Evolutionary conservation across 208 protist genomes (phyloP), one percentile per base, ranked within the genome.

Genomic region (Zelonia costaricensis): DNA sequence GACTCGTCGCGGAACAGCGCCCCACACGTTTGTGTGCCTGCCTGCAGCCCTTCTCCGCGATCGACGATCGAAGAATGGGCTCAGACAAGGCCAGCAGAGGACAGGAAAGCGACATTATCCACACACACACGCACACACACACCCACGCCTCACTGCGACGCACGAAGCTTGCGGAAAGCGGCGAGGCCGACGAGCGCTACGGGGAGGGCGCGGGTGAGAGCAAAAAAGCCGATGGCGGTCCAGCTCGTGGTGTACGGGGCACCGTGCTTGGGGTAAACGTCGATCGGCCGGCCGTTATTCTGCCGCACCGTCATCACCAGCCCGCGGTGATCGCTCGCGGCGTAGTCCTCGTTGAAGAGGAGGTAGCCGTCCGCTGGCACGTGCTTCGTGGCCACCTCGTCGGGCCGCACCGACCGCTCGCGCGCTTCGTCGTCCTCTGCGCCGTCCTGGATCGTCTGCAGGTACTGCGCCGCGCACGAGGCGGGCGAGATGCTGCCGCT

Each of bases 331-430:
- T 92, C 84, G 27, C 75, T 89, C 4, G 60, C 75, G 10, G 48
- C 43, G 48, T 82, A 92, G 20, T 72, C 13, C n/a, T 88, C 76
- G 64, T 92, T 94, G 63, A 94, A 88, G 31, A 88, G 65, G 2
- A 94, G 46, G 49, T 90, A 92, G 47, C 82, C 82, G 38, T 88
- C 74, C 1, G 27, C 20, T 36, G 69, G 71, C 28, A 66, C 61
- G 43, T 30, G 49, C 43, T 51, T 54, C 8, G 47, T 4, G 30
- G 69, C 54, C 44, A 28, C 62, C 43, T 57, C 59, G n/a, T 62
- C 46, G 1, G 45, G 48, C 38, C 51, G 38, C 23, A 25, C 55
- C 23, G 36, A n/a, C n/a, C 35, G 23, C 35, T 18, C 36, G 27
- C 52, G 28, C 12, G 57, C 62, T 25, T 69, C 67, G 55, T 66